Evolutionary conservation across 23 red algal genomes (phyloP).

Genomic region (Gracilaria gracilis): DNA sequence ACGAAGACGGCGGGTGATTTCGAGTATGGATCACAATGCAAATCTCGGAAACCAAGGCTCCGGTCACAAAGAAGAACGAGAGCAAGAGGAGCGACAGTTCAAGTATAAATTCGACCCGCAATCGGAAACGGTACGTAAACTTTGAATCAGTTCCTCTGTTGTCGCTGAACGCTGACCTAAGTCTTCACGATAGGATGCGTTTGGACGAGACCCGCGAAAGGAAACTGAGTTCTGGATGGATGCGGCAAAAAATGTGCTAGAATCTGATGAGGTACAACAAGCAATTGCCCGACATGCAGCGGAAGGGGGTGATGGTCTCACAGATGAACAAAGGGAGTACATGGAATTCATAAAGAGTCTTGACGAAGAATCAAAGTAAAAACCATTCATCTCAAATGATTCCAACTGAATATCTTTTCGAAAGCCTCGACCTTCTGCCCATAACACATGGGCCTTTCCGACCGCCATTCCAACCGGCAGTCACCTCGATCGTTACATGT

Average conservation of each 20-base stretch:
- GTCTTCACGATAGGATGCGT: slow-evolving; percentile 70
- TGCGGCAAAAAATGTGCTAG: slow-evolving; percentile 81
- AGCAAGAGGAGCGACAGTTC: background rate
- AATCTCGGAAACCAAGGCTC: background rate
- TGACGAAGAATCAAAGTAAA: slow-evolving; percentile 27
- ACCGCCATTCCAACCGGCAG: no score
- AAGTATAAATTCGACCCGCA: slow-evolving; percentile 45
- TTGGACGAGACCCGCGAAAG: slow-evolving; percentile 92
- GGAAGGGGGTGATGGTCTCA: slow-evolving; percentile 51
- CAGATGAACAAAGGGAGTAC: slow-evolving; percentile 75
- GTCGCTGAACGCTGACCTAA: background rate
- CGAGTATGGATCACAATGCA: background rate
- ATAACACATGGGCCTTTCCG: background rate
- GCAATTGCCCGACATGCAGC: slow-evolving; percentile 83
- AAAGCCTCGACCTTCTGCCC: no score
- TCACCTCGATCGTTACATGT: no score
- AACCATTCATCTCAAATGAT: background rate
- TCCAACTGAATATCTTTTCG: background rate
- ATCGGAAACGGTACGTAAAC: slow-evolving; percentile 51
- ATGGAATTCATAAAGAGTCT: slow-evolving; percentile 82
- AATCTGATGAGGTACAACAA: slow-evolving; percentile 75
- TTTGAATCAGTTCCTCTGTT: no score
- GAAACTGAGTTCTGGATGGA: slow-evolving; percentile 94
- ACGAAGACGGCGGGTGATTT: background rate
- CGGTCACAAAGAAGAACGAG: background rate